Evolutionary conservation across 768 basidiomycete species (phyloP).

Genomic region (Leccinum truebloodii): DNA sequence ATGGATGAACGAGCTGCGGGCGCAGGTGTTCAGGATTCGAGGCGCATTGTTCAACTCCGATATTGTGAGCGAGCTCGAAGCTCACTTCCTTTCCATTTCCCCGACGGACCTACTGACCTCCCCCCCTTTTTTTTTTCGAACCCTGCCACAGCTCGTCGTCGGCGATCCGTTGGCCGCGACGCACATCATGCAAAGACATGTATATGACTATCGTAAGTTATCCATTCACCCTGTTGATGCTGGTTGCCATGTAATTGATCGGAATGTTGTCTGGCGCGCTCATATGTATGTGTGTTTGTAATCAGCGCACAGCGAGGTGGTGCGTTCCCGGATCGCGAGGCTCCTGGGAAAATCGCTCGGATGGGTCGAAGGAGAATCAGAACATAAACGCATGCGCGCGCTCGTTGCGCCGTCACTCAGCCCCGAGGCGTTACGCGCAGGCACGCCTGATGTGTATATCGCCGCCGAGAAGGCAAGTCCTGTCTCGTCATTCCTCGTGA

Average conservation of each 20-base stretch:
- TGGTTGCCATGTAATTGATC: background rate
- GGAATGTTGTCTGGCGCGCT: background rate
- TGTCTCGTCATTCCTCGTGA: background rate
- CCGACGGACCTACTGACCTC: background rate
- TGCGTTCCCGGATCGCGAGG: constrained; percentile 8
- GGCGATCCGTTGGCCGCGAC: constrained; percentile 9
- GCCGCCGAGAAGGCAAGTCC: constrained; percentile 7
- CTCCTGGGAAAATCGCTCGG: constrained; percentile 8
- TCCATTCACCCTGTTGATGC: background rate
- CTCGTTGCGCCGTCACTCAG: background rate
- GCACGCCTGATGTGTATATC: constrained; percentile 7
- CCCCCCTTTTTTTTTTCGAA: background rate
- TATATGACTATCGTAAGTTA: constrained; percentile 12
- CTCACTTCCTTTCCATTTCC: background rate
- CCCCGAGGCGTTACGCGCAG: constrained; percentile 4
- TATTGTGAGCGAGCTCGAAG: constrained; percentile 2
- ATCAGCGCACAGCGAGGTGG: constrained; percentile 4
- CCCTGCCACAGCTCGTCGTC: constrained; percentile 1
- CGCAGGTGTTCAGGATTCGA: constrained; percentile 8
- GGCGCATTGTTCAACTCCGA: constrained; percentile 6
- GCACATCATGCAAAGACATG: constrained; percentile 10
- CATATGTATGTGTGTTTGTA: background rate
- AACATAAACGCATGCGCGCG: constrained; percentile 10
- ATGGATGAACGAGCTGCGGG: constrained; percentile 8
- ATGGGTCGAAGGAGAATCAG: constrained; percentile 13